Base-by-base conservation (phyloP, 2,329 filamentous ascomycete genomes). In the Cladosporium velox region DNA sequence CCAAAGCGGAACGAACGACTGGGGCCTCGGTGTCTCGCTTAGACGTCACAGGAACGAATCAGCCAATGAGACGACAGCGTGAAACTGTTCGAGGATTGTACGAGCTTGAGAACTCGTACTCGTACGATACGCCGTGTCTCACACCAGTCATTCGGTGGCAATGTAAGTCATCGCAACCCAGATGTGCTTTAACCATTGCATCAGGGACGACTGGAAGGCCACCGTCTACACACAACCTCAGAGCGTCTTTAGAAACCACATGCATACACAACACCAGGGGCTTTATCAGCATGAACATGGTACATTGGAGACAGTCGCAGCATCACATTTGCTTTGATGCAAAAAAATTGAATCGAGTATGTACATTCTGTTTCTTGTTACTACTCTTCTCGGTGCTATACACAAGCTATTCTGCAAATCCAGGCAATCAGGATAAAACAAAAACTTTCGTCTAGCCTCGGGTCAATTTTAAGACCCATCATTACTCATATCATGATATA, bases 401-500 rank as follows among this genome's bases (percentile, higher is more conserved):
- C 18, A n/a, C 28, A 55, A 34, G 30, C 52, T 55, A 10, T 34
- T 34, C 28, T 32, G 18, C 52, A 34, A 54, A 55, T 55, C 41
- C 41, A 47, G n/a, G 2, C n/a, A 47, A 21, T 47, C n/a, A 4
- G 41, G 41, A 47, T 55, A 34, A 51, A 52, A 24, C 28, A 26
- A 62, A 24, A 64, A 64, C 61, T 64, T 64, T 64, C 61, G 51
- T 64, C 51, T 64, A 57, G 61, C 61, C 51, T 62, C 10, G 7
- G 57, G 57, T 59, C 57, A 32, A 30, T 44, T n/a, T n/a, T 6
- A 18, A 18, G 35, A 44, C 57, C 24, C 34, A 24, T 58, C 55
- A 41, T 34, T 58, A 41, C 41, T 81, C 74, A 84, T 64, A 84
- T 80, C 66, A 84, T 75, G 72, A 84, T 82, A 70, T 84, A 84